A percentile compares a stretch with the other conserved stretches of the same genome.
These are phyloP conservation scores for Metarhizium album DNA, from an alignment of 2,329 filamentous ascomycete species.

Conservation along the genomic window DNA sequence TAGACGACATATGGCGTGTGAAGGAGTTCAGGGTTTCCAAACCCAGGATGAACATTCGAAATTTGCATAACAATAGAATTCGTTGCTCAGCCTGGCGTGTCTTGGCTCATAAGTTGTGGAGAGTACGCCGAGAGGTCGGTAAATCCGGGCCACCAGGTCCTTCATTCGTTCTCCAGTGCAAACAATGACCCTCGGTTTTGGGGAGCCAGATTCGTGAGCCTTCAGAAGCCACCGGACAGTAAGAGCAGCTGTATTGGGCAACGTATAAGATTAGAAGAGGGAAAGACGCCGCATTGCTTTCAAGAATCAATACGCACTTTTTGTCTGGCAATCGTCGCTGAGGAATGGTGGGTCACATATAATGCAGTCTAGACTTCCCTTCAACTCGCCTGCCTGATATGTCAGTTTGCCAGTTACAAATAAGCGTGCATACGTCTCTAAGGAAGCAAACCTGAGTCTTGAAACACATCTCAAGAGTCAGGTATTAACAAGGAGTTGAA, in stretches of 20 bases:
- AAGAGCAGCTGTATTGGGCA: slow-evolving; percentile 47
- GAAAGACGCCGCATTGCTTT: not conserved
- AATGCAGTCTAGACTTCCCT: slow-evolving; percentile 55
- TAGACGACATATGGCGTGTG: not conserved
- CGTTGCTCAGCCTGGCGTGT: slow-evolving; percentile 67
- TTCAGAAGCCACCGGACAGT: slow-evolving; percentile 65
- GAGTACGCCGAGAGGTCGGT: slow-evolving; percentile 47
- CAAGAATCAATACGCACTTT: slow-evolving; percentile 43
- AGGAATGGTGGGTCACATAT: slow-evolving; percentile 73
- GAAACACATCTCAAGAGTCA: not conserved
- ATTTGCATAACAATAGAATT: slow-evolving; percentile 72
- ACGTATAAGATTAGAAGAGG: not conserved
- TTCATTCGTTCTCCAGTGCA: slow-evolving; percentile 75
- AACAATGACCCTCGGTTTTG: slow-evolving; percentile 40
- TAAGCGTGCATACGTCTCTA: not conserved
- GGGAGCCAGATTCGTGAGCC: slow-evolving; percentile 11
- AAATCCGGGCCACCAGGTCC: slow-evolving; percentile 52
- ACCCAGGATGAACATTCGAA: slow-evolving; percentile 52
- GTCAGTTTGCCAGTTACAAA: not conserved
- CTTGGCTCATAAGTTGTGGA: slow-evolving; percentile 59
- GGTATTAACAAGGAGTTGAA: not conserved
- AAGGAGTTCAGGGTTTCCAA: not conserved
- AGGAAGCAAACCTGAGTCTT: not conserved
- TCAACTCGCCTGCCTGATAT: slow-evolving; percentile 36
- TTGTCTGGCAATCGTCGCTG: slow-evolving; percentile 71